Evolutionary conservation across 441 rosid genomes (phyloP).

Genomic region (Kokia cookei): DNA sequence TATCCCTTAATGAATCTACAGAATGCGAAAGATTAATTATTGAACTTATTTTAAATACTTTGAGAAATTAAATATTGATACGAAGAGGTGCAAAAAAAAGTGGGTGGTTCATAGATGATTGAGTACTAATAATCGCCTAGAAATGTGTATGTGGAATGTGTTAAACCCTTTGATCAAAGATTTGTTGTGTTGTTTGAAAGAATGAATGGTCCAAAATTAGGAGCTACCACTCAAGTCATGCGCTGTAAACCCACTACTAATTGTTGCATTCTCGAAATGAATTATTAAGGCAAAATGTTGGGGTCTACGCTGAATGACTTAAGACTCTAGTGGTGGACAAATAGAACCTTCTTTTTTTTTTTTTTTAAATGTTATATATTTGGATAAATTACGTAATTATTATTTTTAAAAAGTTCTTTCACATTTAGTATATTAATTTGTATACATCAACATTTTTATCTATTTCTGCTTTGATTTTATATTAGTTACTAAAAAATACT

Average conservation of each 20-base stretch:
- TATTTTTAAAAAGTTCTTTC: too few species aligned
- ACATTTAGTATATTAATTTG: too few species aligned
- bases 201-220: background rate
- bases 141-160: background rate
- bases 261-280: background rate
- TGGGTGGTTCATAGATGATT: background rate
- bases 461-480: too few species aligned
- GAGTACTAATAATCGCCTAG: background rate
- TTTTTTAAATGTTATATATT: too few species aligned
- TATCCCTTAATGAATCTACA: too few species aligned
- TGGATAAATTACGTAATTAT: too few species aligned
- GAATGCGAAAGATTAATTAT: accelerated
- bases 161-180: background rate
- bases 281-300: background rate
- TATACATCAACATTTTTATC: too few species aligned
- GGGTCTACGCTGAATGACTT: background rate
- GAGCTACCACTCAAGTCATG: background rate
- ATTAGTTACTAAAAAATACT: too few species aligned
- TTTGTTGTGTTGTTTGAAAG: background rate
- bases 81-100: background rate
- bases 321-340: background rate
- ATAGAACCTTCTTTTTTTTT: too few species aligned
- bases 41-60: accelerated
- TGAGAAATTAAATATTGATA: background rate
- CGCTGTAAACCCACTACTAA: background rate